phyloP scores from a whole-genome alignment of 2,329 filamentous ascomycete genomes.

The Ophiocordyceps sinensis region DNA sequence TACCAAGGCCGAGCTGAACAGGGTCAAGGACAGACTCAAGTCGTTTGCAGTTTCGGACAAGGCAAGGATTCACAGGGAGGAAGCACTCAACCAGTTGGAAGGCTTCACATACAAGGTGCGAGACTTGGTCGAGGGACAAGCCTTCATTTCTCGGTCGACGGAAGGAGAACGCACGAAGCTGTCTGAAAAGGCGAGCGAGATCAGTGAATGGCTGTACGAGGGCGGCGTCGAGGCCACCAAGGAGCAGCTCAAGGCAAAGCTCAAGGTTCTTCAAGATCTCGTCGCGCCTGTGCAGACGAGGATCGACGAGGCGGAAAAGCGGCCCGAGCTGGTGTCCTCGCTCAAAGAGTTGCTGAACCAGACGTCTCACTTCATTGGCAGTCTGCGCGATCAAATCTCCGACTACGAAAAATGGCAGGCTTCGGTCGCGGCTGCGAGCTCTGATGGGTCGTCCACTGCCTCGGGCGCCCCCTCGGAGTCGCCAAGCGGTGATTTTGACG shows the following conservation, averaged over 20 bases:
- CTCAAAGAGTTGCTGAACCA: constrained; percentile 59
- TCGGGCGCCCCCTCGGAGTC: constrained; percentile 31
- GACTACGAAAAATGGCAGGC: constrained; percentile 51
- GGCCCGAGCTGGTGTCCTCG: constrained; percentile 53
- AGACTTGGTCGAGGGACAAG: constrained; percentile 64
- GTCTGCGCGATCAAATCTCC: constrained; percentile 54
- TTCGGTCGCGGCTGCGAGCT: constrained; percentile 23
- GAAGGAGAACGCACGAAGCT: constrained; percentile 52
- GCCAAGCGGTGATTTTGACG: constrained; percentile 46
- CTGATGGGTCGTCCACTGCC: constrained; percentile 7
- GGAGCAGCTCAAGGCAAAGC: constrained; percentile 59
- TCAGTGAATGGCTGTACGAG: constrained; percentile 83
- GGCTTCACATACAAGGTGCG: constrained; percentile 80
- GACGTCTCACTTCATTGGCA: constrained; percentile 53
- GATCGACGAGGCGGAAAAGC: constrained; percentile 53
- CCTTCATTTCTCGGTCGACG: constrained; percentile 60
- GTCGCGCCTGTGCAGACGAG: constrained; percentile 65
- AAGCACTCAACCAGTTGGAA: constrained; percentile 85
- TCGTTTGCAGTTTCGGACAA: constrained; percentile 80
- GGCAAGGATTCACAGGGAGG: constrained; percentile 62
- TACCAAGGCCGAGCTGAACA: constrained; percentile 31
- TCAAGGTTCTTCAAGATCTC: constrained; percentile 64
- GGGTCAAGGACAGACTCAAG: constrained; percentile 55
- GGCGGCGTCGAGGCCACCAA: constrained; percentile 65
- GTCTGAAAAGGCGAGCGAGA: constrained; percentile 49